A percentile compares a stretch with the other conserved stretches of the same genome.
Evolutionary conservation across 257 asterid genomes (phyloP).

Genomic region (Fraxinus pennsylvanica): DNA sequence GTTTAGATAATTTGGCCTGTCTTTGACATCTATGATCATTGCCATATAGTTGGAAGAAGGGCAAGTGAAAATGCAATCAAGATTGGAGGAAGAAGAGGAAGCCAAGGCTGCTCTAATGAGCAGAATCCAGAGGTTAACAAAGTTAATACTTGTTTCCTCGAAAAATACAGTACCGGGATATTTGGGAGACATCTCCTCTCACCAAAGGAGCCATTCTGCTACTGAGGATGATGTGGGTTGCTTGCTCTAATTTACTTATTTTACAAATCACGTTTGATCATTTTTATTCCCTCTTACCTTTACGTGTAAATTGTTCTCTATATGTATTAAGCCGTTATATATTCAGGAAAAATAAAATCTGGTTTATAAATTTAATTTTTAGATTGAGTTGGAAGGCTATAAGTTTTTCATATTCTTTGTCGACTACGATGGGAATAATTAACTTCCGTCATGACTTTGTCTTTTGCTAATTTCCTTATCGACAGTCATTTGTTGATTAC

Average conservation of each 20-base stretch:
- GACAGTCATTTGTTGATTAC: constrained; percentile 19
- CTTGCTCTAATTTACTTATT: constrained; percentile 16
- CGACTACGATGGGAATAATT: constrained; percentile 6
- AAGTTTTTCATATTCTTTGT: constrained; percentile 6
- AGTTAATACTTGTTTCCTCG: constrained; percentile 94
- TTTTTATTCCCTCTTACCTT: not conserved
- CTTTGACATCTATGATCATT: constrained; percentile 13
- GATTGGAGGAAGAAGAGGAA: constrained; percentile 99
- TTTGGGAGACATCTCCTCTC: constrained; percentile 58
- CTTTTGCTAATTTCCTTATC: constrained; percentile 16
- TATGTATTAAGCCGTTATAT: not conserved
- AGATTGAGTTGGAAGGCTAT: not conserved
- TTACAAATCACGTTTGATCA: constrained; percentile 5
- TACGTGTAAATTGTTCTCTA: not conserved
- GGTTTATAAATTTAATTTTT: not conserved
- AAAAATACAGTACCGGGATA: constrained; percentile 75
- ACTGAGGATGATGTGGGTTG: constrained; percentile 78
- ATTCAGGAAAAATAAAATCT: not conserved
- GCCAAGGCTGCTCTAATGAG: constrained; percentile 98
- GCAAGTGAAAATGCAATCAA: constrained; percentile 96
- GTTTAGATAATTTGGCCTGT: constrained; percentile 13
- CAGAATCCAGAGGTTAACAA: constrained; percentile 96
- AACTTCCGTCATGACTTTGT: constrained; percentile 10
- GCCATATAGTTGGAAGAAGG: constrained; percentile 88
- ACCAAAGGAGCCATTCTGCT: constrained; percentile 60